Evolutionary conservation across 441 rosid genomes (phyloP).

Genomic region (Croton setiger): DNA sequence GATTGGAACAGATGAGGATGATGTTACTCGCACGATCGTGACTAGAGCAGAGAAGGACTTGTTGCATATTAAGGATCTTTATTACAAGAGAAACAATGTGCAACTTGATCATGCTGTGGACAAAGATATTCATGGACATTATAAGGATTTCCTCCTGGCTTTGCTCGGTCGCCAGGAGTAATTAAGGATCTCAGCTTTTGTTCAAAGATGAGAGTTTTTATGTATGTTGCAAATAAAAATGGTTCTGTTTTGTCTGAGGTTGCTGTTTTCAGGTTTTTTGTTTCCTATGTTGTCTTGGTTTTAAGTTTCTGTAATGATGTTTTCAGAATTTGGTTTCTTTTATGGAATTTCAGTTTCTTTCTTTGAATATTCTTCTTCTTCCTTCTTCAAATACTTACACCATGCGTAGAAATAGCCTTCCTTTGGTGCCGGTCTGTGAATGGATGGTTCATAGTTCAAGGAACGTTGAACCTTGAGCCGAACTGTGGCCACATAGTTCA

Average conservation of each 20-base stretch:
- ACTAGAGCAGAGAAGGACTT: conserved; percentile 61
- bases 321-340: neutral
- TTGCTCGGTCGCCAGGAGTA: conserved; percentile 46
- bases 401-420: no score
- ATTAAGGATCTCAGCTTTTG: neutral
- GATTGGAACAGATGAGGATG: conserved; percentile 64
- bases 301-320: neutral
- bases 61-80: conserved; percentile 48
- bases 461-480: no score
- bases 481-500: no score
- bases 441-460: no score
- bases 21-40: conserved; percentile 51
- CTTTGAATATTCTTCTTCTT: neutral
- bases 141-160: conserved; percentile 50
- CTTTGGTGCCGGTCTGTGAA: no score
- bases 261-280: neutral
- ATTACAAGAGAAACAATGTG: conserved; percentile 55
- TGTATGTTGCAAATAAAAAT: neutral
- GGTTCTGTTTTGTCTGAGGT: conserved; percentile 1
- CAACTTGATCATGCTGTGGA: conserved; percentile 46
- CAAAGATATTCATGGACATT: conserved; percentile 52
- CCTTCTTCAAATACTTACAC: neutral
- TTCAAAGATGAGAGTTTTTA: no score
- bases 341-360: neutral
- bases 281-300: neutral